Base-by-base conservation (phyloP, 2,329 filamentous ascomycete genomes). In the Cyphellophora europaea region DNA sequence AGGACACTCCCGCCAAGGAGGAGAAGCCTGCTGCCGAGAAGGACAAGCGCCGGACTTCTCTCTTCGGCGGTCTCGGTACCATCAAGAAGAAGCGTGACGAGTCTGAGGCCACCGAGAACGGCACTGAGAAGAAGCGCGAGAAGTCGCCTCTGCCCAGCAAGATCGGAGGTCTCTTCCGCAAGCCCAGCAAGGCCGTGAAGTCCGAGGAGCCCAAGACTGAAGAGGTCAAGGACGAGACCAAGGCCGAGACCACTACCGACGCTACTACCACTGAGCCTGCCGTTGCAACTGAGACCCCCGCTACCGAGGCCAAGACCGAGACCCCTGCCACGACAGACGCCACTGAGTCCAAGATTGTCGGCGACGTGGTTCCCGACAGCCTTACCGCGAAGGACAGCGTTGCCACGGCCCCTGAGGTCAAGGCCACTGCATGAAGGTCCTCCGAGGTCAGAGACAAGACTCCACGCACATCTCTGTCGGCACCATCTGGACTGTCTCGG, bases 1-100 rank as follows among this genome's bases (percentile, higher is more conserved):
- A 45, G 28, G 46, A 47, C 19, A 45, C 54, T 31, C 17, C 51
- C 36, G 43, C 48, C 16, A 50, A 53, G 36, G 60, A 66, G 49
- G 60, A 62, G 51, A 59, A 60, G 51, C 54, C 59, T 32, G 54
- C 47, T 30, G 42, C 40, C 35, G 39, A 53, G 40, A 66, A 67
- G 58, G 59, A 64, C 44, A 65, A 67, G 58, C 67, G 64, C 46
- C 66, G 61, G 52, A 65, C 61, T 50, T 74, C 68, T 50, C 63
- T 65, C 54, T 74, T 74, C 54, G 65, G 65, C 46, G 67, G 62
- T 54, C 63, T 72, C 38, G 63, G 65, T 40, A 57, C 49, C 40
- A 70, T 69, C 62, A 69, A 71, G 53, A 65, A 65, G 58, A 69
- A 66, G 54, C 52, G 55, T 35, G 66, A 68, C 43, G 57, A 61